A percentile compares a stretch with the other conserved stretches of the same genome.
Conservation (phyloP, 2,329 filamentous ascomycete species). For the Xylariaceae sp. region DNA sequence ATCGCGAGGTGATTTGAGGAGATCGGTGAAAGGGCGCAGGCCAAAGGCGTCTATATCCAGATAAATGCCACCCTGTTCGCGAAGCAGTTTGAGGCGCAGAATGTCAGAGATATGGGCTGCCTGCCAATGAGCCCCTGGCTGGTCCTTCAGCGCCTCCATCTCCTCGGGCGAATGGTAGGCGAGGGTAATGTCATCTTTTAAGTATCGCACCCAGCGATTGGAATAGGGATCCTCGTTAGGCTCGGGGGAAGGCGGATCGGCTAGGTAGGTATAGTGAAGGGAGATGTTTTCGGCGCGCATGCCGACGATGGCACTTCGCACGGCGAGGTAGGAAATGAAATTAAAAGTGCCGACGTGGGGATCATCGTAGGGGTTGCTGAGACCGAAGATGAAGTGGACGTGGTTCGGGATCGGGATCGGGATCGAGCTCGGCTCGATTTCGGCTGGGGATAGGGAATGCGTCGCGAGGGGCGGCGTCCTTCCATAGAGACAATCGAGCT, state of each 20-base stretch:
- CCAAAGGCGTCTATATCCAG: conserved; percentile 35
- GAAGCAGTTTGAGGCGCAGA: conserved; percentile 33
- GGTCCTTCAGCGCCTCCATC: conserved; percentile 26
- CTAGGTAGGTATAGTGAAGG: conserved; percentile 37
- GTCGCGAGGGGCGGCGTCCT: conserved; percentile 14
- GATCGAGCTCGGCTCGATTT: conserved; percentile 32
- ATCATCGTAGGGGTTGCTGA: conserved; percentile 32
- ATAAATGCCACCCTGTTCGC: conserved; percentile 34
- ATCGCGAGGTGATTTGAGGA: conserved; percentile 29
- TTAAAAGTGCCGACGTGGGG: conserved; percentile 32
- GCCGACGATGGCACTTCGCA: conserved; percentile 34
- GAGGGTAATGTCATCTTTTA: conserved; percentile 33
- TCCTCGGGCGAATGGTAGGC: conserved; percentile 33
- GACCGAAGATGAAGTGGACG: conserved; percentile 36
- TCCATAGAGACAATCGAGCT: conserved; percentile 33
- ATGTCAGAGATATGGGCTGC: conserved; percentile 34
- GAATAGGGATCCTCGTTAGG: conserved; percentile 29
- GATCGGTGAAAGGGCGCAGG: conserved; percentile 30
- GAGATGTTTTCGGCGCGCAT: conserved; percentile 33
- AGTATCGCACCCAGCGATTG: conserved; percentile 34
- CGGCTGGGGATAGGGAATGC: conserved; percentile 4
- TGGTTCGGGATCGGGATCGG: conserved; percentile 36
- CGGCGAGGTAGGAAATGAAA: conserved; percentile 35
- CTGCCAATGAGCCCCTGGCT: conserved; percentile 30
- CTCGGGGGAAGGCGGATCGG: conserved; percentile 31